Base-by-base conservation (phyloP, 2,329 filamentous ascomycete genomes). In the Akanthomyces uredinophilus region DNA sequence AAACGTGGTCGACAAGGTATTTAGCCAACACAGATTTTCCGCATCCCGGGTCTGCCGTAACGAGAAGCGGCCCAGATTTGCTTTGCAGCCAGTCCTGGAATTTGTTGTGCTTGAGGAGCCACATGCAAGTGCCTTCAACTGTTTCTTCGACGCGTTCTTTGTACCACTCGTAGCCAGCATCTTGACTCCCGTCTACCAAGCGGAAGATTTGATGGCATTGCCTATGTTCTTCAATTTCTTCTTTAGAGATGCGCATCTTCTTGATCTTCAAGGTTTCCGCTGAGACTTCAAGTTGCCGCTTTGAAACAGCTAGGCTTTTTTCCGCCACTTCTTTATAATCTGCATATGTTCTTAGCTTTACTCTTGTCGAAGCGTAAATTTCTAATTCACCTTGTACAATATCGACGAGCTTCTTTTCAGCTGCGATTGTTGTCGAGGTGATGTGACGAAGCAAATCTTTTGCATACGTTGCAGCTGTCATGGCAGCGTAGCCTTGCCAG, bases 11-110 rank as follows among this genome's bases (percentile, higher is more conserved):
- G 20, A 75, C 64, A 0, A 77, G 68, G 50, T 70, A 71, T 49
- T 68, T 73, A 10, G 75, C 70, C 41, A 78, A 57, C 0, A 73
- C 74, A 0, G 74, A 77, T 63, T 77, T 77, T 3, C 75, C 74
- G 55, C 73, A 78, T 0, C 75, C 75, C 27, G 75, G 74, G 63
- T 77, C 74, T 3, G 73, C 75, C 2, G 76, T 69, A n/a, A 77
- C 69, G 32, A 74, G 66, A 7, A 78, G 63, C 0, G 70, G 67
- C 0, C 70, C 71, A 0, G 70, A 71, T 0, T 68, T 65, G 10
- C 67, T 51, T 3, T 62, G 50, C 20, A 70, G 37, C 75, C 74
- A 78, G 0, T 18, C 6, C 16, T 65, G 60, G 60, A 71, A 77
- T 41, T 67, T 56, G 0, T 66, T 27, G 47, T 77, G 71, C 0